Percentiles rank a stretch among this genome's conserved stretches.
Evolutionary conservation across 768 basidiomycete species (phyloP).

Genomic region (Boletus fagicola): DNA sequence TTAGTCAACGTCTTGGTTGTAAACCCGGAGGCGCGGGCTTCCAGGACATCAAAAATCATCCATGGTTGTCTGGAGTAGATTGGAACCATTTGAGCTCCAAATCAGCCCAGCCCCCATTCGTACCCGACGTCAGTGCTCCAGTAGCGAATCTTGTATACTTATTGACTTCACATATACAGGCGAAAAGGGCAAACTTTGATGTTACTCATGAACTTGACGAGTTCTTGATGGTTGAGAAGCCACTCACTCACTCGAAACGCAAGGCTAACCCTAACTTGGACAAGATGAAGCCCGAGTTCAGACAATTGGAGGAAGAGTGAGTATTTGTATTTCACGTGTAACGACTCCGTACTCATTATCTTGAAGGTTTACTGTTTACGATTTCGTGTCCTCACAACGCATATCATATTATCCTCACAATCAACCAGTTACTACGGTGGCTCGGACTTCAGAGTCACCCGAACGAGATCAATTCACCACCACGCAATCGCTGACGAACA

Average conservation of each 20-base stretch:
- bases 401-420: slow-evolving; percentile 89
- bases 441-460: slow-evolving; percentile 28
- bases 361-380: slow-evolving; percentile 84
- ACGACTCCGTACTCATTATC: slow-evolving; percentile 9
- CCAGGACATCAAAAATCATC: slow-evolving; percentile 74
- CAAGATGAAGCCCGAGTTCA: slow-evolving; percentile 86
- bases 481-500: slow-evolving; percentile 39
- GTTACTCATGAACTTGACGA: slow-evolving; percentile 97
- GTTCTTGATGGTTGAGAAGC: slow-evolving; percentile 95
- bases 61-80: slow-evolving; percentile 81
- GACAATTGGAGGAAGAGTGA: slow-evolving; percentile 91
- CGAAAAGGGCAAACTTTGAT: slow-evolving; percentile 97
- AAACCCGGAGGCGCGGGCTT: slow-evolving; percentile 65
- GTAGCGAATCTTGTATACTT: background rate
- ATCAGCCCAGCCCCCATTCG: slow-evolving; percentile 73
- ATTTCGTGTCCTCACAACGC: slow-evolving; percentile 70
- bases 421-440: slow-evolving; percentile 48
- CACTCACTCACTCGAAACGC: slow-evolving; percentile 90
- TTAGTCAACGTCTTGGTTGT: slow-evolving; percentile 78
- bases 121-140: slow-evolving; percentile 79
- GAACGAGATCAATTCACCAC: slow-evolving; percentile 28
- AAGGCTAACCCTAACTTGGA: slow-evolving; percentile 84
- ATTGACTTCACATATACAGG: slow-evolving; percentile 43
- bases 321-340: slow-evolving; percentile 24
- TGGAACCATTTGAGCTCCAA: slow-evolving; percentile 79